phyloP scores from a whole-genome alignment of 2,329 filamentous ascomycete genomes.

The Scedosporium aurantiacum region DNA sequence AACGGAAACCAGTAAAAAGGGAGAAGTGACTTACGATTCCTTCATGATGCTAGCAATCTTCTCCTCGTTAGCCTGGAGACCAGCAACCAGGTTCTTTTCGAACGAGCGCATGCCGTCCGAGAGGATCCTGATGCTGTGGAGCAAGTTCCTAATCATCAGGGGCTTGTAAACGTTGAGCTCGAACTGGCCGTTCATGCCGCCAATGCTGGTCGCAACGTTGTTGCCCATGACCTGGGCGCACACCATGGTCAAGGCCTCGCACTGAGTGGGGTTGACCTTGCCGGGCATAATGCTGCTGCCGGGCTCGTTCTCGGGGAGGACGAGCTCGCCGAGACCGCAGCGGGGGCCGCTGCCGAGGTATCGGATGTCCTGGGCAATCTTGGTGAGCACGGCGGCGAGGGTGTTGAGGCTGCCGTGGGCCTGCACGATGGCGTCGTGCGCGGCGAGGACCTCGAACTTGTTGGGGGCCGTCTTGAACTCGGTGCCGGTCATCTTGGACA shows the following conservation, averaged over 20 bases:
- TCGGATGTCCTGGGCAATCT: constrained; percentile 96
- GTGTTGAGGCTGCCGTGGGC: constrained; percentile 91
- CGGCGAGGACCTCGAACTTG: constrained; percentile 95
- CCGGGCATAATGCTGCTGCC: constrained; percentile 98
- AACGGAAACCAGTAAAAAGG: neutral
- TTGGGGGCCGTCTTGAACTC: constrained; percentile 95
- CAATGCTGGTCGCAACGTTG: constrained; percentile 83
- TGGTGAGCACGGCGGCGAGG: constrained; percentile 80
- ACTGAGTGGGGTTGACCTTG: constrained; percentile 98
- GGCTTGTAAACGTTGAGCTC: constrained; percentile 99
- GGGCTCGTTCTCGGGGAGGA: constrained; percentile 94
- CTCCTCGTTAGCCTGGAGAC: constrained; percentile 85
- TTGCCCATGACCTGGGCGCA: constrained; percentile 98
- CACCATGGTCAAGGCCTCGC: constrained; percentile 94
- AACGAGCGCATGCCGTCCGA: constrained; percentile 91
- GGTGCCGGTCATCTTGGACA: constrained; percentile 83
- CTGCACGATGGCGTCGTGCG: constrained; percentile 92
- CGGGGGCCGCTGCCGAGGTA: constrained; percentile 94
- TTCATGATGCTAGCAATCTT: constrained; percentile 84
- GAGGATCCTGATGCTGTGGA: constrained; percentile 83
- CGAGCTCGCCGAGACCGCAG: constrained; percentile 88
- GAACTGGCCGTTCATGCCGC: constrained; percentile 95
- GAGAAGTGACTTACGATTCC: constrained; percentile 60
- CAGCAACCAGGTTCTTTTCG: constrained; percentile 81
- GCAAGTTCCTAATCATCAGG: constrained; percentile 84